Conservation (phyloP, 2,329 filamentous ascomycete species). For the Aspergillus fumigatiaffinis region DNA sequence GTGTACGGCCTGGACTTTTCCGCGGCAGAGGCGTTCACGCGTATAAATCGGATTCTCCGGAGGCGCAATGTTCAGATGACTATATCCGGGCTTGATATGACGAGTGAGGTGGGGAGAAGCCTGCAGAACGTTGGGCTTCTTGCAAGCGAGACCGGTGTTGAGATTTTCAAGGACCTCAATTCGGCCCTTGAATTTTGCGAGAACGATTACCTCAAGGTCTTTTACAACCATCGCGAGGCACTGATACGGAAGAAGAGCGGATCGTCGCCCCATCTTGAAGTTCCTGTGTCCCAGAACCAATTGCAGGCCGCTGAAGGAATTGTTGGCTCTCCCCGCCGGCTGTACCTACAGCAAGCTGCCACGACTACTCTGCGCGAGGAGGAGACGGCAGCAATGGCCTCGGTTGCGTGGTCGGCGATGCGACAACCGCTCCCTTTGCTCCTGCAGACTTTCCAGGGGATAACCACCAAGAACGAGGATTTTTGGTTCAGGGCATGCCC, state of each 20-base stretch:
- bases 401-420: slow-evolving; percentile 75
- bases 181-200: slow-evolving; percentile 91
- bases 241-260: slow-evolving; percentile 18
- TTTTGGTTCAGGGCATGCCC: slow-evolving; percentile 82
- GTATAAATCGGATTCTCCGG: slow-evolving; percentile 78
- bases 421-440: slow-evolving; percentile 87
- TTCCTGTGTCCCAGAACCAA: slow-evolving; percentile 27
- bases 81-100: slow-evolving; percentile 74
- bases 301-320: slow-evolving; percentile 45
- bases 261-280: slow-evolving; percentile 19
- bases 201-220: slow-evolving; percentile 81
- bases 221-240: slow-evolving; percentile 66
- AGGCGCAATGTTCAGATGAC: slow-evolving; percentile 75
- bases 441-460: slow-evolving; percentile 88
- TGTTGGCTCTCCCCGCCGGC: slow-evolving; percentile 74
- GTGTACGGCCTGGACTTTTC: slow-evolving; percentile 95
- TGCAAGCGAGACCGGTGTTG: slow-evolving; percentile 67
- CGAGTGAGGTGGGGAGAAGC: slow-evolving; percentile 70
- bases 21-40: slow-evolving; percentile 89
- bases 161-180: slow-evolving; percentile 84
- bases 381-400: slow-evolving; percentile 50
- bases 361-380: slow-evolving; percentile 66
- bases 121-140: slow-evolving; percentile 81
- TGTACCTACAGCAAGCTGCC: slow-evolving; percentile 74
- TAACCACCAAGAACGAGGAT: slow-evolving; percentile 83